Base-by-base conservation (phyloP, 1,284 basidiomycete genomes). In the Wolfiporia cocos region DNA sequence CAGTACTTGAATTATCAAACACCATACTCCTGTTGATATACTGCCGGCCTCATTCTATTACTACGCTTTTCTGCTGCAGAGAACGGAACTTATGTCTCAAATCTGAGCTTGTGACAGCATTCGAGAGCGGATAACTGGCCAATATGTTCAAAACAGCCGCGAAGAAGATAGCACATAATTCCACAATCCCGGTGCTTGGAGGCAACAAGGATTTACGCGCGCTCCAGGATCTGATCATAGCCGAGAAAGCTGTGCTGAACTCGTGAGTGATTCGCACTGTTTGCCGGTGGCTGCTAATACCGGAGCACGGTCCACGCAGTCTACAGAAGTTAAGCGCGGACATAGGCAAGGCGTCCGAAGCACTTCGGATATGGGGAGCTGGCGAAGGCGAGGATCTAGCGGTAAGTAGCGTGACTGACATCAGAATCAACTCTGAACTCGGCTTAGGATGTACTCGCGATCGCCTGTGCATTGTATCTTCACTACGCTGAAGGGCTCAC, bases 341-440 rank as follows among this genome's bases (percentile, higher is more conserved):
- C 55, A 69, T 85, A 39, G 67, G 67, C 15, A 88, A 85, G 57
- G 81, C 89, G 1, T 78, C 85, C 0, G 84, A 91, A 49, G 76
- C 85, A 0, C 64, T 96, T 44, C 76, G 82, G 38, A 59, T 69
- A 18, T 97, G 92, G 85, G 91, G 89, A 4, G 64, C 73, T 29
- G 81, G 85, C 17, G 92, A 96, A 65, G 93, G 93, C 4, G 86
- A 92, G 33, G 94, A 96, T 62, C 72, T 93, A 21, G 77, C 73
- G 39, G 87, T 90, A 59, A 52, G 79, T 71, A 15, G 22, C 20
- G 40, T 6, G 42, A 36, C 35, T 24, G 14, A 34, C 34, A 37
- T 36, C 15, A 5, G 12, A 14, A 9, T 31, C 24, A 18, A 22
- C 30, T 43, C 14, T 38, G 7, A n/a, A 18, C 3, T 15, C 41